Evolutionary conservation across 2,329 filamentous ascomycete species (phyloP).

Genomic region (Emergomyces orientalis): DNA sequence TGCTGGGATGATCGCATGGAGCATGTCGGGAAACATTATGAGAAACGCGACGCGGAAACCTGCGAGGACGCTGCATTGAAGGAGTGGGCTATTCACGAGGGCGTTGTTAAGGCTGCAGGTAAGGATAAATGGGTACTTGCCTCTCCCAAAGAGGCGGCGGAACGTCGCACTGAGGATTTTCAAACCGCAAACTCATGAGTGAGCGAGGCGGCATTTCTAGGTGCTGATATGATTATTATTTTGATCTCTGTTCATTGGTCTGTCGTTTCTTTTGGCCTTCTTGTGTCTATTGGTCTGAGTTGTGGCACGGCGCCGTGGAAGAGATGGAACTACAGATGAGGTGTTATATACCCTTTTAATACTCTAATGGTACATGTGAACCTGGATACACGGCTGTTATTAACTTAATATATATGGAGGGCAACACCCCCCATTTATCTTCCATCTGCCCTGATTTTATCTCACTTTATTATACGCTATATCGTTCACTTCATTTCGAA

Average conservation of each 20-base stretch:
- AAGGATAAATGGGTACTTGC: conserved; percentile 16
- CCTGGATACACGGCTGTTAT: neutral
- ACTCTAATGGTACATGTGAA: neutral
- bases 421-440: neutral
- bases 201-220: neutral
- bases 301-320: neutral
- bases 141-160: conserved; percentile 7
- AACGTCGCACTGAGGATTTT: neutral
- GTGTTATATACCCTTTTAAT: neutral
- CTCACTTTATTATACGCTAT: neutral
- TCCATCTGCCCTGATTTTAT: neutral
- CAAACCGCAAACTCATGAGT: neutral
- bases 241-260: neutral
- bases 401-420: neutral
- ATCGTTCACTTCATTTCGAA: neutral
- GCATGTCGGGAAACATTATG: conserved; percentile 73
- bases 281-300: neutral
- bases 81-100: conserved; percentile 33
- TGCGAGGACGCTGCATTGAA: conserved; percentile 34
- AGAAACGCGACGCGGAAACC: conserved; percentile 43
- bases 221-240: neutral
- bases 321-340: neutral
- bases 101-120: conserved; percentile 21
- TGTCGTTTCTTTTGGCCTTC: neutral
- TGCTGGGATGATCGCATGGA: conserved; percentile 81